Evolutionary conservation across 1,139 yeast species (phyloP), one percentile per base, ranked within the genome.

Genomic region (Nadsonia starkeyi-henricii): DNA sequence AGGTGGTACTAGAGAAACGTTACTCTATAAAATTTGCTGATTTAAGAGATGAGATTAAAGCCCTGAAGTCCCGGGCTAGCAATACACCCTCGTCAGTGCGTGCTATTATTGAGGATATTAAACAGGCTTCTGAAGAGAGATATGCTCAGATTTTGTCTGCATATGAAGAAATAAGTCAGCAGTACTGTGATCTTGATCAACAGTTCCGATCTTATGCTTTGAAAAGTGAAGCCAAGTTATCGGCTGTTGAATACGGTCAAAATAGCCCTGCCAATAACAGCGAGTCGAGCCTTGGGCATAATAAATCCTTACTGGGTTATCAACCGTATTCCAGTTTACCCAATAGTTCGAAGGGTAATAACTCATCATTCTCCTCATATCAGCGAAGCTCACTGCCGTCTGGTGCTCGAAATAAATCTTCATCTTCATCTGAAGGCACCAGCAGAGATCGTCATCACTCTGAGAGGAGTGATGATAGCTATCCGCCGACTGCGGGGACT

Each of bases 81-180:
- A 41, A 49, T 39, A 50, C 55, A 15, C 36, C 52, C 2, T 41
- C 44, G 15, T 43, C 45, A 42, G 50, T 54, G 17, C 20, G 48
- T n/a, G 55, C 51, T 19, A 48, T 52, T 43, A 50, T 57, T 21
- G 54, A 55, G 21, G 47, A 49, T 3, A 52, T 53, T 47, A 52
- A 53, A 36, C 43, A 39, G 13, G 47, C 54, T n/a, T 47, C 57
- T 15, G 59, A 57, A 42, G 50, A 48, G 37, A 52, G 58, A 19
- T 57, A 53, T 48, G 42, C 48, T 7, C 56, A 58, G 47, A 52
- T 61, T 39, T 48, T 53, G 20, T 46, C 47, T 2, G 58, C 60
- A 2, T 54, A 59, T 48, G 53, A 58, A 19, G 60, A 58, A 12
- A 52, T 61, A 13, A 49, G 55, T 1, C 48, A 53, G 8, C 54